Conservation (phyloP, 2,329 filamentous ascomycete genomes). For the Atkinsonella hypoxylon region DNA sequence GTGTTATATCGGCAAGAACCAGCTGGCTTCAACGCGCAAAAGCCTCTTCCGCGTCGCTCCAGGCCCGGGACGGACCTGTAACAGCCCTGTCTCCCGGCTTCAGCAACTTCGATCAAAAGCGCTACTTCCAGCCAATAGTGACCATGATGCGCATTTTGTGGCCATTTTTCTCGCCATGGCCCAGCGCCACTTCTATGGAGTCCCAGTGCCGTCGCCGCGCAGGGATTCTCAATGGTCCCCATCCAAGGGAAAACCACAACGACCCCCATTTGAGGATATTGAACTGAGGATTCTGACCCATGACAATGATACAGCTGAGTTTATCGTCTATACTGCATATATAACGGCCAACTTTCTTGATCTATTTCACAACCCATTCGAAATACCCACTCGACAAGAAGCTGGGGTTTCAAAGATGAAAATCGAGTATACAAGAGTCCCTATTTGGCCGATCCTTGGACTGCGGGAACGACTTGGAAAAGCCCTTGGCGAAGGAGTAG, state of each 20-base stretch:
- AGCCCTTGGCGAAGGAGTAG: slow-evolving; percentile 38
- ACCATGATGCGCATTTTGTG: slow-evolving; percentile 41
- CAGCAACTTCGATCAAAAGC: slow-evolving; percentile 34
- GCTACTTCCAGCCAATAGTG: slow-evolving; percentile 33
- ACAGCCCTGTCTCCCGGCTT: slow-evolving; percentile 35
- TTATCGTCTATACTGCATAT: slow-evolving; percentile 40
- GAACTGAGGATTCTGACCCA: slow-evolving; percentile 39
- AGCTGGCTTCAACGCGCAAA: slow-evolving; percentile 32
- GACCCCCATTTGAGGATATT: slow-evolving; percentile 32
- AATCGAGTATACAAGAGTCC: slow-evolving; percentile 36
- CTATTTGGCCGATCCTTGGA: slow-evolving; percentile 42
- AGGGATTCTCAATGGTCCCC: slow-evolving; percentile 17
- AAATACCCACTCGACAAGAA: slow-evolving; percentile 19
- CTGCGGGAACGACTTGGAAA: slow-evolving; percentile 42
- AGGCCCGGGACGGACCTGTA: slow-evolving; percentile 28
- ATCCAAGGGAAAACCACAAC: slow-evolving; percentile 10
- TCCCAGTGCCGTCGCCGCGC: slow-evolving; percentile 10
- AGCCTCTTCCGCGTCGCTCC: slow-evolving; percentile 34
- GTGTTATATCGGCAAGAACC: slow-evolving; percentile 35
- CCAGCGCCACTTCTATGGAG: slow-evolving; percentile 38
- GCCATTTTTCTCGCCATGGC: slow-evolving; percentile 45
- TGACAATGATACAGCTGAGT: slow-evolving; percentile 33
- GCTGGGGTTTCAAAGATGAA: slow-evolving; percentile 24
- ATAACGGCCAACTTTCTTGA: slow-evolving; percentile 36
- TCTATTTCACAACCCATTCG: slow-evolving; percentile 37